Percentiles rank a stretch among this genome's conserved stretches.
Evolutionary conservation across 768 basidiomycete genomes (phyloP).

Genomic region (Epithele typhae): DNA sequence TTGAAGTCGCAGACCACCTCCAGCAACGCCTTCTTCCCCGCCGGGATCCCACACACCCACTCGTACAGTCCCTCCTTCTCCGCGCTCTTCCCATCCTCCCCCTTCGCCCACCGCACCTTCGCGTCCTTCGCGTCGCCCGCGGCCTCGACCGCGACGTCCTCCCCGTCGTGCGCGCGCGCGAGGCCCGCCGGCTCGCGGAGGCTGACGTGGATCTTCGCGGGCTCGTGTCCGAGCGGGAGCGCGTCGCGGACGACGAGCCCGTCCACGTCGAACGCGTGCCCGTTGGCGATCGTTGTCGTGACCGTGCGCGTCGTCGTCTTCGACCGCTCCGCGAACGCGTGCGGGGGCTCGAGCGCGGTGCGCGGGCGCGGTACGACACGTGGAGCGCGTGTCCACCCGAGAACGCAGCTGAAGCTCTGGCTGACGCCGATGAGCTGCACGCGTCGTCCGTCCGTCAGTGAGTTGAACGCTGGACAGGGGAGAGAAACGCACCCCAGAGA

Average conservation of each 20-base stretch:
- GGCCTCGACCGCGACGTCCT: slow-evolving; percentile 34
- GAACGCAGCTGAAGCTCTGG: slow-evolving; percentile 51
- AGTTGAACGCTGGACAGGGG: background rate
- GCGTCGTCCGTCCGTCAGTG: background rate
- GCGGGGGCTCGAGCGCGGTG: slow-evolving; percentile 31
- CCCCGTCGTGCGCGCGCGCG: slow-evolving; percentile 39
- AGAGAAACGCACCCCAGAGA: background rate
- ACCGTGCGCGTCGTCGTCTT: slow-evolving; percentile 40
- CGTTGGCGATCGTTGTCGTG: slow-evolving; percentile 40
- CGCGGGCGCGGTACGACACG: slow-evolving; percentile 37
- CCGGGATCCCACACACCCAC: slow-evolving; percentile 45
- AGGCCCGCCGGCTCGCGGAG: slow-evolving; percentile 44
- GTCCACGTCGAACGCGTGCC: slow-evolving; percentile 40
- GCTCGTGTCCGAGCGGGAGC: slow-evolving; percentile 35
- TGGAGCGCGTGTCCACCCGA: slow-evolving; percentile 35
- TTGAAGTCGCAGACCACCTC: slow-evolving; percentile 52
- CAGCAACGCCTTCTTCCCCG: slow-evolving; percentile 38
- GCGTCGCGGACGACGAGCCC: slow-evolving; percentile 45
- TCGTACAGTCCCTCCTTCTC: slow-evolving; percentile 55
- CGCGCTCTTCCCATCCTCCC: slow-evolving; percentile 41
- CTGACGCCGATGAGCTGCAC: slow-evolving; percentile 37
- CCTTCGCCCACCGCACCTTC: slow-evolving; percentile 28
- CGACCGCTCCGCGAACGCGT: slow-evolving; percentile 40
- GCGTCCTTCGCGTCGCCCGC: slow-evolving; percentile 30
- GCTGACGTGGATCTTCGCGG: slow-evolving; percentile 40